A percentile compares a stretch with the other conserved stretches of the same genome.
Evolutionary conservation across 2,329 filamentous ascomycete species (phyloP).

Genomic region (Lachnellula willkommii): DNA sequence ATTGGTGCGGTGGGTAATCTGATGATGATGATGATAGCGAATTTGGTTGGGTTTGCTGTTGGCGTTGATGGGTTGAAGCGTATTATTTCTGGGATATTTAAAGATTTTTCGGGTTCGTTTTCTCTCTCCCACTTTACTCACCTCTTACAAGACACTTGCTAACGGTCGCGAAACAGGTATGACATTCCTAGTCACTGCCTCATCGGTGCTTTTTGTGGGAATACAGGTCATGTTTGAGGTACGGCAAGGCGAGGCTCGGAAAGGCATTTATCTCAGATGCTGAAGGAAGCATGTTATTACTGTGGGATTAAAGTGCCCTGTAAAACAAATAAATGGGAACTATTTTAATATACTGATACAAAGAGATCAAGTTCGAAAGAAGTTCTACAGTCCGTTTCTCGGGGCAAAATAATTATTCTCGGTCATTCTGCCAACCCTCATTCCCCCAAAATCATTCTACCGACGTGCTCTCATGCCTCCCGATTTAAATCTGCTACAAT

Average conservation of each 20-base stretch:
- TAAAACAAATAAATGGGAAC: no score
- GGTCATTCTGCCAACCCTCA: no score
- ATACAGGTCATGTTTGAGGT: slow-evolving; percentile 97
- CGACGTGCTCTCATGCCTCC: no score
- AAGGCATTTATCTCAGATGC: slow-evolving; percentile 79
- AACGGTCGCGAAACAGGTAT: slow-evolving; percentile 46
- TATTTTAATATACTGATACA: no score
- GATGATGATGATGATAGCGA: slow-evolving; percentile 93
- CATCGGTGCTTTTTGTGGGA: slow-evolving; percentile 71
- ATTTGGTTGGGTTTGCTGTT: slow-evolving; percentile 90
- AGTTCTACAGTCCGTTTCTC: no score
- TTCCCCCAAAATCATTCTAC: no score
- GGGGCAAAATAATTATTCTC: no score
- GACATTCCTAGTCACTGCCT: slow-evolving; percentile 67
- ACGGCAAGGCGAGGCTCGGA: slow-evolving; percentile 74
- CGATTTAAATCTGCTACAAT: no score
- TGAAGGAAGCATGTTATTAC: slow-evolving; percentile 34
- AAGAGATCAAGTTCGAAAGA: no score
- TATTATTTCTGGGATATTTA: slow-evolving; percentile 69
- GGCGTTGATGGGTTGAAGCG: slow-evolving; percentile 81
- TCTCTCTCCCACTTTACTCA: neutral
- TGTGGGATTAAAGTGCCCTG: neutral
- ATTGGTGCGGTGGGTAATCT: slow-evolving; percentile 77
- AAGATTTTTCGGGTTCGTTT: slow-evolving; percentile 61
- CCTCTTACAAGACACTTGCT: slow-evolving; percentile 10